phyloP scores from a whole-genome alignment of 192 early-diverging fungal species.

The Entophlyctis helioformis region DNA sequence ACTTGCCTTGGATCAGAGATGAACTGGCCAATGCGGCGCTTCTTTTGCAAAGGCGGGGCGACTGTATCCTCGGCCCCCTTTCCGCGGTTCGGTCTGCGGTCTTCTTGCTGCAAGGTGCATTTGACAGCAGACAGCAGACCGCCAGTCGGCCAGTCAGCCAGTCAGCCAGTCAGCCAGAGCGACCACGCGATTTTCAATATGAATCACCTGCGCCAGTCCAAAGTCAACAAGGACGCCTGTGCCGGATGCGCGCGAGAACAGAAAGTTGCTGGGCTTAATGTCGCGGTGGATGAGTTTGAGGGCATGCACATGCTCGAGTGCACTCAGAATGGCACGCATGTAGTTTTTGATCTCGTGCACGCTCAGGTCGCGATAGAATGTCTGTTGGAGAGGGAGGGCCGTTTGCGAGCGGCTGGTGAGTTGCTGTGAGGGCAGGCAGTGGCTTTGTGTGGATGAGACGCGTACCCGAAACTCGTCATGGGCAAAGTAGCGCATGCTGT shows the following conservation, averaged over 20 bases:
- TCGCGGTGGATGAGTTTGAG: constrained; percentile 78
- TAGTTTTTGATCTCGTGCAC: constrained; percentile 66
- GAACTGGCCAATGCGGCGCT: no score
- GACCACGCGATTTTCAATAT: no score
- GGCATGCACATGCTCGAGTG: constrained; percentile 57
- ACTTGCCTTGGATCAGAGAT: no score
- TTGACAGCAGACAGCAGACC: no score
- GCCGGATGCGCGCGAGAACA: constrained; percentile 56
- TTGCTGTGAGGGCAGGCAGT: background rate
- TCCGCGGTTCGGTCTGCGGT: no score
- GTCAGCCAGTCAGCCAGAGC: no score
- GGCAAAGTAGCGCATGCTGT: constrained; percentile 65
- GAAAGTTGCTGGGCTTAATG: constrained; percentile 90
- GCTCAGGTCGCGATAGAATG: constrained; percentile 49
- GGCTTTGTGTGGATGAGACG: background rate
- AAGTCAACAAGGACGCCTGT: constrained; percentile 87
- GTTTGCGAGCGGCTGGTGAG: no score
- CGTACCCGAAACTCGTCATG: constrained; percentile 70
- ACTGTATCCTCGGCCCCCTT: no score
- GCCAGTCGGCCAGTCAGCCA: no score
- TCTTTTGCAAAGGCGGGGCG: no score
- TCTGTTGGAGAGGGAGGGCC: constrained; percentile 28
- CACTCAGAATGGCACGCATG: constrained; percentile 58
- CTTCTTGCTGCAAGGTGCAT: no score
- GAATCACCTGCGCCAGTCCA: constrained; percentile 84